Evolutionary conservation across 352 stramenopile species (phyloP), one percentile per base, ranked within the genome.

Genomic region (Globisporangium paddicum): DNA sequence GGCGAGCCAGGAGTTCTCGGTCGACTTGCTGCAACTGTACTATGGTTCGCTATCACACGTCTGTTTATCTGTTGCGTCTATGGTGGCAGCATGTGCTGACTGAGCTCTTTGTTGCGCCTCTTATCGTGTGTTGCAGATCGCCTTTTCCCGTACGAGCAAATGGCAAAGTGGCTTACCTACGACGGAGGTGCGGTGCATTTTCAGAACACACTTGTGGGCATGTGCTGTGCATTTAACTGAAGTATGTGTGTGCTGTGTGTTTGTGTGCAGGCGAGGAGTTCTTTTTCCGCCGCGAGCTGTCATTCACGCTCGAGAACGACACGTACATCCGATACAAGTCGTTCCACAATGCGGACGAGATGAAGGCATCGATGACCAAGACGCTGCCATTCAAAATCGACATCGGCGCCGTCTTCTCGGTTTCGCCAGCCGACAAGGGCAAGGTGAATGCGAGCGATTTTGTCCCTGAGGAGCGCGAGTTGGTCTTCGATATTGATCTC

Each of bases 401-500:
- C 85, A 99, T 99, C 44, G 98, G 98, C 21, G 97, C 97, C 23
- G 90, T 99, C 2, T 99, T 88, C 73, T 89, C 79, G 3, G 80
- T 93, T 5, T 94, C 86, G 3, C 86, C 86, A 0, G 74, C 75
- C 8, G 86, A 96, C 62, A 94, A 96, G 37, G 83, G 82, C 69
- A 96, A 96, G 40, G 83, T 96, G 19, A 92, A 86, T 41, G 70
- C 79, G 16, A 75, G 69, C 16, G 75, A 94, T 49, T 99, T 99
- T 64, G 68, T 84, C 26, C 88, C 97, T 0, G 82, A 97, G 19
- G 86, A 99, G 66, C 86, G 98, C 28, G 98, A 99, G 72, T 87
- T 99, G 16, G 97, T 99, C 30, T 99, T 99, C 69, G 98, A 99
- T 96, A 98, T 99, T 67, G 98, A 99, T 96, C 75, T 99, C 10